Evolutionary conservation across 306 rosid species (phyloP), one percentile per base, ranked within the genome.

Genomic region (Potentilla sterilis): DNA sequence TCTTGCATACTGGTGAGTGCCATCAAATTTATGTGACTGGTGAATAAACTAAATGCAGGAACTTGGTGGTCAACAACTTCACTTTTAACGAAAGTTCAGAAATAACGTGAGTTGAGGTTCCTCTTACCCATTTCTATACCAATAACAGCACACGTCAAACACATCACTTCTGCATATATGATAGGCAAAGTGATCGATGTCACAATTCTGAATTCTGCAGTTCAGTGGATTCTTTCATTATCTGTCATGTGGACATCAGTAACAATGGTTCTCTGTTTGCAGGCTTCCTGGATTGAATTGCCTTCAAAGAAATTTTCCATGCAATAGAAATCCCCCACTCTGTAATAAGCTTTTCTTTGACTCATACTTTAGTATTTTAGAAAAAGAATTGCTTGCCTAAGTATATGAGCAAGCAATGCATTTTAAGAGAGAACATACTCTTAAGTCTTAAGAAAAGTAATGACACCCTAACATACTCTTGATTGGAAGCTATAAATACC

Each of bases 31-130:
- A 54, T 32, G 9, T 19, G 34, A 48, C 37, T 19, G 40, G 32
- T 67, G 16, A 9, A 34, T 72, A 37, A 49, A 10, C 48, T 37
- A 15, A 66, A 10, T 76, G 77, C 74, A 81, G 84, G 80, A 81
- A 81, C 28, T 44, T 81, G 47, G 84, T 70, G 67, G 81, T 57
- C 63, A 81, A 81, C 81, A 76, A 76, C 73, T 81, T 81, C 80
- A 71, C 62, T 9, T 34, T 76, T 28, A 69, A 10, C 43, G 48
- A 44, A 44, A 64, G 64, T 32, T 75, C 80, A 32, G 70, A 69
- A 28, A 32, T 34, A 42, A 63, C 64, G 84, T 81, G 62, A 62
- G 80, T 46, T 14, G 14, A 37, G 35, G 52, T 71, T 51, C 15
- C 58, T 46, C 65, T 34, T 6, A 37, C 2, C 28, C 7, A 44